A percentile compares a stretch with the other conserved stretches of the same genome.
Conservation (phyloP, 345 rosid genomes). For the Microthlaspi erraticum region DNA sequence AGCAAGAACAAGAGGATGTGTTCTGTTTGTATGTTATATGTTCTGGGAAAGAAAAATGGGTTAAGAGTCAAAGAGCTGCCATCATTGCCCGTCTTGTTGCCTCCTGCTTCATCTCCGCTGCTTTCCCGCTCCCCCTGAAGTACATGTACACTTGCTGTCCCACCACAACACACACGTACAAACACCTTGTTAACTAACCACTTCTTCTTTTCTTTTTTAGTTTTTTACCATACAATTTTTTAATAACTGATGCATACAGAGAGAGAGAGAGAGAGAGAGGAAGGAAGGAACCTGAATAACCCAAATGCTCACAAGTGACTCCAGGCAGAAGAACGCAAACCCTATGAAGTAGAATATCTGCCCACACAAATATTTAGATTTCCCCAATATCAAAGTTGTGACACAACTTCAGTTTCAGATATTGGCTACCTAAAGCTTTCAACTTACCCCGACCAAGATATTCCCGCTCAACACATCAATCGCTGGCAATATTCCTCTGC, state of each 20-base stretch:
- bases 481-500: conserved; percentile 95
- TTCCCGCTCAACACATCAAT: conserved; percentile 59
- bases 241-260: not conserved
- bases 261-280: not conserved
- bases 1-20: not conserved
- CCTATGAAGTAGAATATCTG: conserved; percentile 93
- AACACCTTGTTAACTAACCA: conserved; percentile 13
- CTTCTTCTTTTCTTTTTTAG: not conserved
- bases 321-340: conserved; percentile 71
- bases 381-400: not conserved
- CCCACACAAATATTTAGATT: conserved; percentile 37
- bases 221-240: not conserved
- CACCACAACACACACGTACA: not conserved
- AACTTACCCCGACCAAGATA: conserved; percentile 82
- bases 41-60: conserved; percentile 5
- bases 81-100: conserved; percentile 73
- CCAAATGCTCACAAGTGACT: conserved; percentile 93
- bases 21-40: conserved; percentile 29
- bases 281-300: conserved; percentile 77
- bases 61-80: conserved; percentile 63
- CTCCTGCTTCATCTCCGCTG: conserved; percentile 84
- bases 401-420: not conserved
- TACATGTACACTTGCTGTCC: conserved; percentile 97
- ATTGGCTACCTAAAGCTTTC: conserved; percentile 9
- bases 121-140: conserved; percentile 91